Evolutionary conservation across 2,329 filamentous ascomycete species (phyloP).

Genomic region (Neurospora sp.): DNA sequence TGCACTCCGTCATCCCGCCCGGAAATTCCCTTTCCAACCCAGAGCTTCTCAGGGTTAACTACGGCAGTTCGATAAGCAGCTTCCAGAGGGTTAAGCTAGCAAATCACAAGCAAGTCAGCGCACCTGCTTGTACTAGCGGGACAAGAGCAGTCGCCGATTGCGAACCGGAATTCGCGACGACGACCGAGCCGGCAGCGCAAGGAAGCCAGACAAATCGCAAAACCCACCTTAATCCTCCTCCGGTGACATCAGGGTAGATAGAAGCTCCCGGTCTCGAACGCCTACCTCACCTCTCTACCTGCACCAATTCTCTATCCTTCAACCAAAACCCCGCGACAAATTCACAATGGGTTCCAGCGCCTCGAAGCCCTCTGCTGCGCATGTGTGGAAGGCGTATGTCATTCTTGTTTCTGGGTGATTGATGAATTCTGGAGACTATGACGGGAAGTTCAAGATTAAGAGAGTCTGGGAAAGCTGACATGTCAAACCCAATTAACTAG

Average conservation of each 20-base stretch:
- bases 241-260: neutral
- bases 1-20: neutral
- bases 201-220: neutral
- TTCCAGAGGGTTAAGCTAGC: neutral
- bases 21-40: neutral
- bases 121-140: neutral
- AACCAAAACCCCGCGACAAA: constrained; percentile 20
- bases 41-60: neutral
- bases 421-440: neutral
- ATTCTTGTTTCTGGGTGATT: neutral
- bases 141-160: neutral
- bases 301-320: neutral
- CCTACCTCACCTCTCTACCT: neutral
- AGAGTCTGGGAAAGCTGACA: constrained; percentile 4
- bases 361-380: constrained; percentile 41
- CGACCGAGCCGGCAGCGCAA: neutral
- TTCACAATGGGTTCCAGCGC: constrained; percentile 45
- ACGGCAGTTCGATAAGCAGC: neutral
- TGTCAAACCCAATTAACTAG: constrained; percentile 19
- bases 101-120: neutral
- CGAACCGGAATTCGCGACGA: neutral
- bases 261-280: neutral
- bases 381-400: constrained; percentile 48
- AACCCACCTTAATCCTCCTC: neutral
- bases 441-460: neutral